Evolutionary conservation across 2,329 filamentous ascomycete species (phyloP).

Genomic region (Bipolaris zeicola): DNA sequence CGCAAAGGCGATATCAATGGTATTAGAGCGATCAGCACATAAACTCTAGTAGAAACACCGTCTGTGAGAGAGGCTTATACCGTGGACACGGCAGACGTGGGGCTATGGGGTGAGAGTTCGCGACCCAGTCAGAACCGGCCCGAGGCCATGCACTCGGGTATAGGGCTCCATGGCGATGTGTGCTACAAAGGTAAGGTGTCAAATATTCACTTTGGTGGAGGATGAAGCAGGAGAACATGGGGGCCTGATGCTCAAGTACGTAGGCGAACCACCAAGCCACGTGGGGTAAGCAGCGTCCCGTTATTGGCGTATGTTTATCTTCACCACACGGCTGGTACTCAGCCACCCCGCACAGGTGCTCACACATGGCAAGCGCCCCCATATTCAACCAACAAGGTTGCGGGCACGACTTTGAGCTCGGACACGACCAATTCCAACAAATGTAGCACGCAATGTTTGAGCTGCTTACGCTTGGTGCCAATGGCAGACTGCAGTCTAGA

Average conservation of each 20-base stretch:
- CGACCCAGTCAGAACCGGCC: slow-evolving; percentile 19
- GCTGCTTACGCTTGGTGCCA: slow-evolving; percentile 15
- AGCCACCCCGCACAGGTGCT: slow-evolving; percentile 15
- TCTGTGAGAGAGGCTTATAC: slow-evolving; percentile 30
- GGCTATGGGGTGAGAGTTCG: slow-evolving; percentile 20
- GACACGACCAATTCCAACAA: slow-evolving; percentile 16
- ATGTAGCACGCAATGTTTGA: slow-evolving; percentile 21
- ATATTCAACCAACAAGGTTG: background rate
- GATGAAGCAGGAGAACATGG: slow-evolving; percentile 15
- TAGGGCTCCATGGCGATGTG: slow-evolving; percentile 16
- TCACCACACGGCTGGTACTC: slow-evolving; percentile 6
- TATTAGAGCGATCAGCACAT: background rate
- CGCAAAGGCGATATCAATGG: background rate
- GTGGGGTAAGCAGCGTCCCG: slow-evolving; percentile 27
- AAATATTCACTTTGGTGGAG: slow-evolving; percentile 21
- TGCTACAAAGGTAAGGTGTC: slow-evolving; percentile 19
- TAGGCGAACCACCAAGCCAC: slow-evolving; percentile 25
- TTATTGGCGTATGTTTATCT: slow-evolving; percentile 28
- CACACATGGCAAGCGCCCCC: slow-evolving; percentile 14
- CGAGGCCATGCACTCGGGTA: slow-evolving; percentile 32
- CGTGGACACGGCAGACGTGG: slow-evolving; percentile 24
- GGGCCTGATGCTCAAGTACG: slow-evolving; percentile 13
- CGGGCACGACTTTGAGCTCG: background rate
- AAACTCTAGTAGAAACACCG: slow-evolving; percentile 3
- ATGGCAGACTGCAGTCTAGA: slow-evolving; percentile 3